Evolutionary conservation across 1,139 yeast genomes (phyloP), one percentile per base, ranked within the genome.

Genomic region (Hyphopichia pseudoburtonii): DNA sequence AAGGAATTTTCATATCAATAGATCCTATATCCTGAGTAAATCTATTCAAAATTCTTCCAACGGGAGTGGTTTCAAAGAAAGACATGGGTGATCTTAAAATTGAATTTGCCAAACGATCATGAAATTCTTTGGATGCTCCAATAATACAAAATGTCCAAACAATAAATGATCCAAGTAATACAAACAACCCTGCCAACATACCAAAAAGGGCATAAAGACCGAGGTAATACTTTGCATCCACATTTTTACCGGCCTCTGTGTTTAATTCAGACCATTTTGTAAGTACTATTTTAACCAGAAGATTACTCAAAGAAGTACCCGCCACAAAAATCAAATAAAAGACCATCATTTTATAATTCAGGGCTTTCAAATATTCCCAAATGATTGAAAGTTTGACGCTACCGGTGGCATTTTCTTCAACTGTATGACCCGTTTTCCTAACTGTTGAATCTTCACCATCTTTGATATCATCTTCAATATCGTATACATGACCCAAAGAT

Each of bases 1-100:
- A 60, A 18, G 62, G 60, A 23, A 59, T 46, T 23, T 46, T 48
- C 41, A 48, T 46, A 40, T 60, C 65, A 32, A 59, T 46, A 8
- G 42, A 41, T 17, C 53, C 42, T 4, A 60, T 51, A 38, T 60
- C 65, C 19, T 60, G 64, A 1, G 64, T 52, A 40, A 60, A 59
- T 35, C 65, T 45, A 44, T 60, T 60, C 48, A 60, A 50, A 28
- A 60, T 56, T 35, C 65, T 41, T 3, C 64, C 65, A 17, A 58
- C 48, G 9, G 65, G 65, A 2, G 64, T 59, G 17, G 65, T 60
- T 38, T 60, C 65, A 33, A 60, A 60, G 42, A 57, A 60, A 1
- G 61, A 54, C 65, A 60, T 60, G 12, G 65, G 65, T 5, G 61
- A 49, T 27, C 61, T 45, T 38, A 60, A 46, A 6, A 60, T 56